Evolutionary conservation across 2,329 filamentous ascomycete genomes (phyloP), one percentile per base, ranked within the genome.

Genomic region (Botryotinia globosa): DNA sequence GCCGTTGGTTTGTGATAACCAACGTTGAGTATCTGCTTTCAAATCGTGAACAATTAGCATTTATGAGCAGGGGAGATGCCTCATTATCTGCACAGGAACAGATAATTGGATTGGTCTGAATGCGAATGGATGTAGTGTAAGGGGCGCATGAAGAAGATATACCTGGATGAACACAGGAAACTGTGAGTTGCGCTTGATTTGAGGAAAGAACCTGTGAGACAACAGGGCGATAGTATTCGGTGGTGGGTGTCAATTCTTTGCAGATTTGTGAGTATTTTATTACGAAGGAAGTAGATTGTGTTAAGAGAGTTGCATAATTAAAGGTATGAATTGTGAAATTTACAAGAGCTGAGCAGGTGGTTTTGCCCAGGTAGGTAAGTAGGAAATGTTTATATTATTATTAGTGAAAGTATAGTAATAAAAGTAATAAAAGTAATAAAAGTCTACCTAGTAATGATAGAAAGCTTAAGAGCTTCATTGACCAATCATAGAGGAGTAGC

Each of bases 21-120:
- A 77, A 58, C 62, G 63, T 61, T 56, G 63, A 45, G 73, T 69
- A 32, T 74, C 74, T 48, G 73, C 74, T n/a, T 71, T 75, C 68
- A 80, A 75, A 70, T 80, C 78, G 71, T 77, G 58, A 58, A 79
- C 71, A 69, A 79, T 78, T 76, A 79, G 76, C 76, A 79, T 78
- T 72, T 64, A 71, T 58, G 58, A 54, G 3, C 3, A 56, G 29
- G 12, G 10, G 34, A 54, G 29, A n/a, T 56, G 37, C 18, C 34
- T 20, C 4, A 14, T 37, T 5, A 8, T 34, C 10, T 69, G 65
- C 34, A n/a, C 65, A n/a, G 25, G 48, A 68, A n/a, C 18, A 29
- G 45, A 3, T 2, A 9, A 29, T 22, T 0, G 42, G 39, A 48
- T 29, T 54, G 51, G 8, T 37, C 22, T 20, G 22, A 34, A 25